These are phyloP conservation scores for Podospora appendiculata DNA, from an alignment of 495 filamentous ascomycete species.

Conservation along the genomic window DNA sequence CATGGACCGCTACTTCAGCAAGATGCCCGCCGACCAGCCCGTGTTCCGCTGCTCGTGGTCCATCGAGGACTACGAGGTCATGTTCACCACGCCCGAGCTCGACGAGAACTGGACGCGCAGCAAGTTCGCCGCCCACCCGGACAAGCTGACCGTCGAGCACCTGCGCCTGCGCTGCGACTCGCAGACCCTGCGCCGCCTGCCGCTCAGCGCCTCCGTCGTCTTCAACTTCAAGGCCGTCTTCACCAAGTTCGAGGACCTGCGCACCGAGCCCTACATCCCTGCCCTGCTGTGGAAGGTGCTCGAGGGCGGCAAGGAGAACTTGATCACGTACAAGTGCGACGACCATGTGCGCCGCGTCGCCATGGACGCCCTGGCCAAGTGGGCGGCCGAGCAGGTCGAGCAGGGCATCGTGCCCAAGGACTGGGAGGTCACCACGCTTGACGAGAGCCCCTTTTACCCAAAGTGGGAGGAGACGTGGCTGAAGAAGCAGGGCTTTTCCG, in stretches of 20 bases:
- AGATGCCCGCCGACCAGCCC: slow-evolving; percentile 63
- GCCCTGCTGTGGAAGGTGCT: slow-evolving; percentile 59
- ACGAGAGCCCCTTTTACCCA: slow-evolving; percentile 74
- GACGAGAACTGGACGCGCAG: slow-evolving; percentile 12
- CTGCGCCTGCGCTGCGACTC: slow-evolving; percentile 79
- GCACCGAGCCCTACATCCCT: slow-evolving; percentile 69
- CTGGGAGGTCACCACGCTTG: slow-evolving; percentile 72
- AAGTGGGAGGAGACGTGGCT: slow-evolving; percentile 84
- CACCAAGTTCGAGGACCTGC: slow-evolving; percentile 64
- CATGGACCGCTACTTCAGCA: slow-evolving; percentile 88
- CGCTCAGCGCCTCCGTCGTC: slow-evolving; percentile 64
- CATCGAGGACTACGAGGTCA: slow-evolving; percentile 66
- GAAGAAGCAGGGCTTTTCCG: slow-evolving; percentile 51
- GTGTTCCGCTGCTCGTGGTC: slow-evolving; percentile 90
- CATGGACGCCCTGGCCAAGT: slow-evolving; percentile 59
- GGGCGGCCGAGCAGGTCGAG: slow-evolving; percentile 60
- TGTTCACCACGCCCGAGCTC: slow-evolving; percentile 42
- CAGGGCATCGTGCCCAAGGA: slow-evolving; percentile 51
- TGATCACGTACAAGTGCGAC: slow-evolving; percentile 82
- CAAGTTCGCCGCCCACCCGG: slow-evolving; percentile 9
- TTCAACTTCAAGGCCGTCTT: slow-evolving; percentile 95
- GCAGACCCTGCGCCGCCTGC: slow-evolving; percentile 81
- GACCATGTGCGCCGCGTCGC: slow-evolving; percentile 77
- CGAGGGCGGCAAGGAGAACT: slow-evolving; percentile 59
- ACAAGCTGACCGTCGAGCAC: slow-evolving; percentile 48